Evolutionary conservation across 2,329 filamentous ascomycete genomes (phyloP).

Genomic region (Ilyonectria robusta): DNA sequence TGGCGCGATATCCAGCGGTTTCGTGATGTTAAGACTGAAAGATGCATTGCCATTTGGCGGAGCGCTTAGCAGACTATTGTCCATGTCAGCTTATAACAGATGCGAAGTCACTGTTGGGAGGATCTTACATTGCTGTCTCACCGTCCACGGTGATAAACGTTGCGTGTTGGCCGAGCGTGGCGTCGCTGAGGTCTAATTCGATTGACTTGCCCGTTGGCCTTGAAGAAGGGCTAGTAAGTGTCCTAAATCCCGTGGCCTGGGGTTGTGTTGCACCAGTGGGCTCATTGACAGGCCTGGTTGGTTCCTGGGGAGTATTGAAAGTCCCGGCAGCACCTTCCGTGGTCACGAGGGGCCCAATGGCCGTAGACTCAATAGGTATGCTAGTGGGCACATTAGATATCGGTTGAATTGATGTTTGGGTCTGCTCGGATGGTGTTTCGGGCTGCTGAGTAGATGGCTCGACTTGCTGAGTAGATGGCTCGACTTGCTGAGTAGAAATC

Average conservation of each 20-base stretch:
- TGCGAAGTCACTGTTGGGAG: neutral
- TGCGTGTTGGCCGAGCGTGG: slow-evolving; percentile 17
- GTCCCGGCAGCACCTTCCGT: too few species aligned
- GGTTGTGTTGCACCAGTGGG: neutral
- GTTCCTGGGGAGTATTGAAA: too few species aligned
- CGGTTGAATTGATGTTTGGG: too few species aligned
- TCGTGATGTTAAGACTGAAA: slow-evolving; percentile 22
- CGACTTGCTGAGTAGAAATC: too few species aligned
- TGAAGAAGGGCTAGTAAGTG: slow-evolving; percentile 7
- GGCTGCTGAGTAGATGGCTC: too few species aligned
- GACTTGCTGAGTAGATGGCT: too few species aligned
- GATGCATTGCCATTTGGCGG: slow-evolving; percentile 22
- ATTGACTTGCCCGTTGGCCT: neutral
- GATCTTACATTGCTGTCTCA: slow-evolving; percentile 24
- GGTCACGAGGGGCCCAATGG: too few species aligned
- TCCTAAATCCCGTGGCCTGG: neutral
- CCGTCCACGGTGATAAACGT: slow-evolving; percentile 17
- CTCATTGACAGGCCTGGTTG: neutral
- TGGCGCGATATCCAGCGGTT: neutral
- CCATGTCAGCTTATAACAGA: slow-evolving; percentile 4
- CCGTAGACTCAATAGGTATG: too few species aligned
- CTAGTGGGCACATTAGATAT: too few species aligned
- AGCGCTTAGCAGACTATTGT: slow-evolving; percentile 4
- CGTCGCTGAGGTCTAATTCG: slow-evolving; percentile 16
- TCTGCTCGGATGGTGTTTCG: too few species aligned